Conservation (phyloP, 106 monocot genomes). For the Dendrobium officinale region DNA sequence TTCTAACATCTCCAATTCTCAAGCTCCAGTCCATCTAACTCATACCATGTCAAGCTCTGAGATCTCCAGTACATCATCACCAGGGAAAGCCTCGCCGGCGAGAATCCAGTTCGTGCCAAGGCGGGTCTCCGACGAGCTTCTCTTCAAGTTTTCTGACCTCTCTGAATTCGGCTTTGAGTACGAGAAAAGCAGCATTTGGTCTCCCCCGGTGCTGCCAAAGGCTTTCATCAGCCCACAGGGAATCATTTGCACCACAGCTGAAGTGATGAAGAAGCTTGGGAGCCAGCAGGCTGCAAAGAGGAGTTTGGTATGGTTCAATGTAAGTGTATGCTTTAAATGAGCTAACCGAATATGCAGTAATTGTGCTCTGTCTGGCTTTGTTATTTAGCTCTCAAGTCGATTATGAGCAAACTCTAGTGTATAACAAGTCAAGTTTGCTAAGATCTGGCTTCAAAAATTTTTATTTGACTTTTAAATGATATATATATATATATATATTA, state of each 20-base stretch:
- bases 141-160: conserved; percentile 38
- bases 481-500: no score
- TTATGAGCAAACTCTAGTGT: no score
- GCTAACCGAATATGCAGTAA: no score
- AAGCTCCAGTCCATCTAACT: background rate
- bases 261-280: conserved; percentile 7
- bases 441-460: no score
- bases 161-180: conserved; percentile 47
- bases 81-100: background rate
- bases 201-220: conserved; percentile 27
- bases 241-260: conserved; percentile 6
- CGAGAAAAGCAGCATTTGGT: conserved; percentile 48
- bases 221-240: conserved; percentile 20
- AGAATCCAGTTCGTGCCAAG: conserved; percentile 29
- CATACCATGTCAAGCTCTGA: background rate
- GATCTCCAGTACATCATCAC: conserved; percentile 9
- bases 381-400: no score
- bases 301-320: background rate
- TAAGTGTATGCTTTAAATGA: background rate
- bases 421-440: no score
- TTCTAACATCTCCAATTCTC: no score
- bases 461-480: no score
- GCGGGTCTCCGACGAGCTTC: conserved; percentile 32
- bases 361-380: no score
- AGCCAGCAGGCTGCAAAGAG: background rate